Evolutionary conservation across 2,329 filamentous ascomycete genomes (phyloP).

Genomic region (Epicoccum nigrum): DNA sequence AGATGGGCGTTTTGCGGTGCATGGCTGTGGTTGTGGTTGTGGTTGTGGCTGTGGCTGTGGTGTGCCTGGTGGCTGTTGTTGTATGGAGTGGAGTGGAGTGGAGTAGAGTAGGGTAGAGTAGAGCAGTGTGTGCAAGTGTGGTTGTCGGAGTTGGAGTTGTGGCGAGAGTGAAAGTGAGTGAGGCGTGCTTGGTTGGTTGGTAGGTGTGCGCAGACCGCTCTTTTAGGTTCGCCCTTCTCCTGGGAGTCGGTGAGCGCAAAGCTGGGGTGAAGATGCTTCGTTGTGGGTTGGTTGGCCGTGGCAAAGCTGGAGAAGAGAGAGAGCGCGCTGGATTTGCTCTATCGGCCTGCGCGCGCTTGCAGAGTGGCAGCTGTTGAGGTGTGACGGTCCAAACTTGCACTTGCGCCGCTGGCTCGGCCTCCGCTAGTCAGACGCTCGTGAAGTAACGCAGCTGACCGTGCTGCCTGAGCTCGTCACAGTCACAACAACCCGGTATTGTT

Average conservation of each 20-base stretch:
- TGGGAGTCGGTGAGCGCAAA: slow-evolving; percentile 9
- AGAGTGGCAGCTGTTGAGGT: slow-evolving; percentile 25
- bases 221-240: too few species aligned
- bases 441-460: slow-evolving; percentile 21
- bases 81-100: background rate
- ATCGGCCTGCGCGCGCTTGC: slow-evolving; percentile 17
- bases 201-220: slow-evolving; percentile 5
- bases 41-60: background rate
- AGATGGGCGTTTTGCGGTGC: slow-evolving; percentile 72
- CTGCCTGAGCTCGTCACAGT: slow-evolving; percentile 13
- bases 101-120: too few species aligned
- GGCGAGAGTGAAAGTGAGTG: too few species aligned
- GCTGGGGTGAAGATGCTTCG: slow-evolving; percentile 21
- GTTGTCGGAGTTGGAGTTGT: too few species aligned
- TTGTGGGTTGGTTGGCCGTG: too few species aligned
- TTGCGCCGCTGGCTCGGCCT: slow-evolving; percentile 23
- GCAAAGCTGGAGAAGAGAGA: too few species aligned
- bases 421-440: slow-evolving; percentile 24
- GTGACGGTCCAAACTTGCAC: slow-evolving; percentile 28
- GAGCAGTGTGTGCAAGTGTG: too few species aligned
- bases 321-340: too few species aligned
- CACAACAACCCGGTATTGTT: background rate
- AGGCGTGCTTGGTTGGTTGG: background rate
- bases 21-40: slow-evolving; percentile 54
- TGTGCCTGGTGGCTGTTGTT: background rate